Conservation (phyloP, 106 monocot species). For the Platanthera zijinensis region DNA sequence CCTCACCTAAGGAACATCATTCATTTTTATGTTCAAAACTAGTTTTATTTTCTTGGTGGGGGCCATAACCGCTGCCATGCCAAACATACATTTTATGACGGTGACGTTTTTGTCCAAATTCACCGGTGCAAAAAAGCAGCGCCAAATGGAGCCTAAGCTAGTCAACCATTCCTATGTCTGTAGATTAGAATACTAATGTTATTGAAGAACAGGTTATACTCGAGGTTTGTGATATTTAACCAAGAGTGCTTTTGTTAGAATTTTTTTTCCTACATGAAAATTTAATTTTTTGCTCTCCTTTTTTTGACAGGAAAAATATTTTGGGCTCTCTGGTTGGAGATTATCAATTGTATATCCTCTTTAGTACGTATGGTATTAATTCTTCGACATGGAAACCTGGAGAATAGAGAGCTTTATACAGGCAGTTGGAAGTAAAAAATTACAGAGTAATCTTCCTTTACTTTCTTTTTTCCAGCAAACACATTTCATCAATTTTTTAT, state of each 20-base stretch:
- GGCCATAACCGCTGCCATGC: too few species aligned
- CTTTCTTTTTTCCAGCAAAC: neutral
- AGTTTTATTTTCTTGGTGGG: too few species aligned
- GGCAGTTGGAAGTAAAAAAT: neutral
- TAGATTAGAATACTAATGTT: neutral
- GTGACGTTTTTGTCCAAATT: too few species aligned
- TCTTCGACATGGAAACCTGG: neutral
- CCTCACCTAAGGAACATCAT: too few species aligned
- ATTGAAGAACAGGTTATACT: neutral
- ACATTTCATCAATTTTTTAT: neutral
- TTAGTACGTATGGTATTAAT: neutral
- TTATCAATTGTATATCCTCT: neutral
- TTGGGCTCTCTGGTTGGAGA: neutral
- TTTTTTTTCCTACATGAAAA: neutral
- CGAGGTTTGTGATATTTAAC: neutral
- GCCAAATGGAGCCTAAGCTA: neutral
- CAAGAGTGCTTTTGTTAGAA: neutral
- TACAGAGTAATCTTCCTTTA: neutral
- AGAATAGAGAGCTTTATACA: neutral
- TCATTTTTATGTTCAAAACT: too few species aligned
- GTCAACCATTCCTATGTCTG: neutral
- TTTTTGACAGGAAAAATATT: neutral
- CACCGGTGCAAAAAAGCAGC: too few species aligned
- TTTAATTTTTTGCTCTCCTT: neutral
- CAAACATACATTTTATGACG: too few species aligned